These are phyloP conservation scores for Lunasporangiospora selenospora DNA, from an alignment of 192 early-diverging fungal species.

Conservation along the genomic window DNA sequence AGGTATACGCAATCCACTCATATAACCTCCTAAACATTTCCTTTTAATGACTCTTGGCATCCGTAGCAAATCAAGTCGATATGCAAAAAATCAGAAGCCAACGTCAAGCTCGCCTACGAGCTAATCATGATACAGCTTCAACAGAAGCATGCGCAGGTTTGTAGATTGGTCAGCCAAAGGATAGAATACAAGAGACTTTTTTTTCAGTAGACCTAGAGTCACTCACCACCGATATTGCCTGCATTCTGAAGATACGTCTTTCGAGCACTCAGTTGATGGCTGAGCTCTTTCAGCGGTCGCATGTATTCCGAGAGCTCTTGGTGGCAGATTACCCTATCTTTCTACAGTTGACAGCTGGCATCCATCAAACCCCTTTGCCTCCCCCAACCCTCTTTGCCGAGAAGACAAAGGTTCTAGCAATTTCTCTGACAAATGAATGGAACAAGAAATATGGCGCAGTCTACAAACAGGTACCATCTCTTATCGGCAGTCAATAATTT, in stretches of 20 bases:
- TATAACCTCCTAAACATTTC: too few relatives aligned
- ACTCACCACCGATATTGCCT: too few relatives aligned
- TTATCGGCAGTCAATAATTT: background rate
- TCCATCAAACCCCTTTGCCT: conserved; percentile 59
- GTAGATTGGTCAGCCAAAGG: too few relatives aligned
- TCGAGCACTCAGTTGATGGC: conserved; percentile 63
- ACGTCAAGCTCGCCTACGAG: conserved; percentile 46
- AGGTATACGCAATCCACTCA: too few relatives aligned
- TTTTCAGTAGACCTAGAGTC: too few relatives aligned
- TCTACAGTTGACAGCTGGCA: conserved; percentile 61
- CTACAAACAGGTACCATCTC: conserved; percentile 50
- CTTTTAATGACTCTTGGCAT: too few relatives aligned
- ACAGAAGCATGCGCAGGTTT: conserved; percentile 60
- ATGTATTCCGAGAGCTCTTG: conserved; percentile 64
- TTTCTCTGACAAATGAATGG: conserved; percentile 63
- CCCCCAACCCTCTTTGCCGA: conserved; percentile 57
- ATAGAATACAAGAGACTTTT: too few relatives aligned
- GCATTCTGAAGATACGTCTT: conserved; percentile 58
- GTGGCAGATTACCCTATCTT: conserved; percentile 59
- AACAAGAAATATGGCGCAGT: conserved; percentile 57
- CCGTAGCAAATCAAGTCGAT: conserved; percentile 51
- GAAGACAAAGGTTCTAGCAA: conserved; percentile 54
- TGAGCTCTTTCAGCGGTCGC: conserved; percentile 69
- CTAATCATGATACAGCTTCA: conserved; percentile 52
- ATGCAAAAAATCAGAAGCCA: conserved; percentile 53